Base-by-base conservation (phyloP, 305 asterid species). In the Fraxinus dipetala region DNA sequence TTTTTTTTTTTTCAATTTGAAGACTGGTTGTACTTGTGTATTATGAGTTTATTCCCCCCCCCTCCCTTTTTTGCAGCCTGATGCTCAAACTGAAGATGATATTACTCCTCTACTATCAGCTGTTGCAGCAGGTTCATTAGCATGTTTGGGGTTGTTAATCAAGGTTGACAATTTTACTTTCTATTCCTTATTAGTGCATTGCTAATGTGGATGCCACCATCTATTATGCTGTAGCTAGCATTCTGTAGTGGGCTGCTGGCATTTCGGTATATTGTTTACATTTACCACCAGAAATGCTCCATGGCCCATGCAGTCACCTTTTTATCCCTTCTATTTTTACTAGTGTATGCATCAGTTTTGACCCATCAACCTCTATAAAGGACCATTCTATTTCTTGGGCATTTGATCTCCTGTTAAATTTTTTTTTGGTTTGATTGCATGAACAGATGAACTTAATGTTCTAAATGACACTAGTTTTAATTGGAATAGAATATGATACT, bases 51-150 rank as follows among this genome's bases (percentile, higher is more conserved):
- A 72, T 75, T 69, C 80, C 65, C n/a, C 56, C 9, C 36, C 5
- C 36, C 4, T 63, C 79, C 59, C n/a, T n/a, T 8, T 84, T 79
- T 87, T 90, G 93, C 94, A 95, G 98, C 94, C 97, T 65, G 90
- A 94, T 89, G 86, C 86, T 83, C 88, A 90, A 87, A 92, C 93
- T 22, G 97, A 92, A 22, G 98, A 95, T 82, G 97, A 91, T 84
- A 80, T 93, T 77, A 92, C 94, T 85, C 97, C 99, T 76, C 84
- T 95, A 84, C 31, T 91, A 80, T 89, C 98, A 34, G 95, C 98
- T 85, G 97, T 94, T 75, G 99, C 99, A 85, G 97, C 97, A 18
- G 94, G 91, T 83, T 95, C 98, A 67, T 85, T 94, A 84, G 75
- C 91, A 84, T 92, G 97, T 80, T 83, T 91, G 80, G 95, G 91